Evolutionary conservation across 1,284 basidiomycete genomes (phyloP).

Genomic region (Amylostereum chailletii): DNA sequence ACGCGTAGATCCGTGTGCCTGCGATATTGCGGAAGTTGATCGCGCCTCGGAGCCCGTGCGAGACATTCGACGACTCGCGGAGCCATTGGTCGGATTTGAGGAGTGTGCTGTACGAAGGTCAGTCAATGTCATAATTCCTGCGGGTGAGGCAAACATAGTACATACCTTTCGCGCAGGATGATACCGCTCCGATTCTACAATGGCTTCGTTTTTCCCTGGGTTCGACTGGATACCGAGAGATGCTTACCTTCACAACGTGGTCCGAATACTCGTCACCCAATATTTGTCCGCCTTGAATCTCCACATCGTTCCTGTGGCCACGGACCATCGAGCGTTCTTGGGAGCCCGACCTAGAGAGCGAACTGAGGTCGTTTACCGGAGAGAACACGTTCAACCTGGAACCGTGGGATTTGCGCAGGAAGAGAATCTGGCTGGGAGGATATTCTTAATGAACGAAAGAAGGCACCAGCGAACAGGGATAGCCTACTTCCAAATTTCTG

Average conservation of each 20-base stretch:
- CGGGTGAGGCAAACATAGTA: background rate
- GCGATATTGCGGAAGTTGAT: slow-evolving; percentile 91
- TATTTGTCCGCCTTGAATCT: slow-evolving; percentile 77
- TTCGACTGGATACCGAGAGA: background rate
- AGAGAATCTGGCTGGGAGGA: slow-evolving; percentile 68
- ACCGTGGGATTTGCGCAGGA: slow-evolving; percentile 72
- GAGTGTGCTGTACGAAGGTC: slow-evolving; percentile 48
- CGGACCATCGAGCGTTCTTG: slow-evolving; percentile 47
- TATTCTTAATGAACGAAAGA: background rate
- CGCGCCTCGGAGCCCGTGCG: slow-evolving; percentile 77
- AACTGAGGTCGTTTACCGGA: slow-evolving; percentile 81
- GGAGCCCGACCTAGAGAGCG: slow-evolving; percentile 59
- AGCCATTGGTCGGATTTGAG: slow-evolving; percentile 92
- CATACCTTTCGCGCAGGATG: slow-evolving; percentile 80
- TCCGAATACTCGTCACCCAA: slow-evolving; percentile 92
- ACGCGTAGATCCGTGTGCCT: slow-evolving; percentile 80
- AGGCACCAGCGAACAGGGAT: background rate
- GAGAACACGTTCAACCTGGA: slow-evolving; percentile 81
- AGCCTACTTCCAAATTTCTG: slow-evolving; percentile 90
- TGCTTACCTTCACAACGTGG: slow-evolving; percentile 75
- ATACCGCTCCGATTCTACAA: slow-evolving; percentile 83
- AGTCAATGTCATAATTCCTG: background rate
- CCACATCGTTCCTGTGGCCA: slow-evolving; percentile 67
- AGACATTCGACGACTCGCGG: slow-evolving; percentile 55
- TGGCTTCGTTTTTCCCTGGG: slow-evolving; percentile 1